phyloP scores from a whole-genome alignment of 768 basidiomycete species.

The Hysterangium stoloniferum region DNA sequence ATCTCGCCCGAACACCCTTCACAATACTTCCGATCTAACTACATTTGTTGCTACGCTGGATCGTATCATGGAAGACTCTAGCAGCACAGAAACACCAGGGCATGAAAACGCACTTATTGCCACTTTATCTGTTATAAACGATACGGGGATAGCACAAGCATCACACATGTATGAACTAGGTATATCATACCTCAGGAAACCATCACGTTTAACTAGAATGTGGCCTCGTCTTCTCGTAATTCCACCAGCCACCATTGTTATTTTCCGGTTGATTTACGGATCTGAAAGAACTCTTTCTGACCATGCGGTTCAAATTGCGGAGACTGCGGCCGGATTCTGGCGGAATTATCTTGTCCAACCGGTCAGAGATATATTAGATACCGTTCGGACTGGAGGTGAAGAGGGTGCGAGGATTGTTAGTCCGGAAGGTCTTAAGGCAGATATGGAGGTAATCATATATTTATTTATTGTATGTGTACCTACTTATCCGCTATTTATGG shows the following conservation, averaged over 20 bases:
- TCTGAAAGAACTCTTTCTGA: conserved; percentile 52
- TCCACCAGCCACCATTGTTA: conserved; percentile 57
- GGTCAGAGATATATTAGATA: conserved; percentile 70
- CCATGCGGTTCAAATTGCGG: conserved; percentile 48
- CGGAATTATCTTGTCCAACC: conserved; percentile 84
- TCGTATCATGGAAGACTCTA: conserved; percentile 9
- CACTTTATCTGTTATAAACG: conserved; percentile 18
- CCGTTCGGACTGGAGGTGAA: conserved; percentile 75
- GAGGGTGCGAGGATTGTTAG: conserved; percentile 63
- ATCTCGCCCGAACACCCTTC: conserved; percentile 34
- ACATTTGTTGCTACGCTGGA: conserved; percentile 2
- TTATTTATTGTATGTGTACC: not conserved
- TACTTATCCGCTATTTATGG: conserved; percentile 1
- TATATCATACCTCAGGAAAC: conserved; percentile 47
- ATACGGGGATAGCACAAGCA: conserved; percentile 22
- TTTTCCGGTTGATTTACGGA: conserved; percentile 42
- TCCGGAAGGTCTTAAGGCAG: conserved; percentile 75
- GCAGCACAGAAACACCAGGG: conserved; percentile 9
- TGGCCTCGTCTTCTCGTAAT: conserved; percentile 81
- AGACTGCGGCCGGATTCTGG: conserved; percentile 68
- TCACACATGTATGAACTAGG: conserved; percentile 23
- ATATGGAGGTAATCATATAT: conserved; percentile 56
- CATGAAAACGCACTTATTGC: conserved; percentile 14
- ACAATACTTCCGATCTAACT: conserved; percentile 1
- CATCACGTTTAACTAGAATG: conserved; percentile 54